phyloP scores from a whole-genome alignment of 1,284 basidiomycete species.

The Heterobasidion irregulare region DNA sequence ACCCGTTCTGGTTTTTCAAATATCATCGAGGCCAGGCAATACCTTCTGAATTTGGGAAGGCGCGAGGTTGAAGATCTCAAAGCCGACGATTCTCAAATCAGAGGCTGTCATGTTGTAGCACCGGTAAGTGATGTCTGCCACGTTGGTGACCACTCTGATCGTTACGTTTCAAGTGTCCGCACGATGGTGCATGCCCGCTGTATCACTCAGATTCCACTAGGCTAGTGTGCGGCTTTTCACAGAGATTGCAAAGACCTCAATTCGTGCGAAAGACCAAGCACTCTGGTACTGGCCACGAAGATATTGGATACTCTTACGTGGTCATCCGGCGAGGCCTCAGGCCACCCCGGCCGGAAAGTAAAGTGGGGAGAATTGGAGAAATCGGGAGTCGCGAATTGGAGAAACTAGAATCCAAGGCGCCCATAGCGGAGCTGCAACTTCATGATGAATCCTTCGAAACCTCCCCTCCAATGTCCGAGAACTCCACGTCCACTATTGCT shows the following conservation, averaged over 20 bases:
- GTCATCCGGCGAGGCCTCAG: constrained; percentile 77
- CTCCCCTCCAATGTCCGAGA: not conserved
- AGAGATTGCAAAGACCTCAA: constrained; percentile 78
- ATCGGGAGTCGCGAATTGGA: constrained; percentile 36
- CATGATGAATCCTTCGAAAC: constrained; percentile 26
- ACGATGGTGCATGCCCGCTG: constrained; percentile 82
- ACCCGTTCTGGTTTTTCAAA: constrained; percentile 72
- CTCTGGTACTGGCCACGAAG: constrained; percentile 75
- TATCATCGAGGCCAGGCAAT: constrained; percentile 79
- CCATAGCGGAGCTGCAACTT: constrained; percentile 34
- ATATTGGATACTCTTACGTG: constrained; percentile 86
- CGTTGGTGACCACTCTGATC: constrained; percentile 13
- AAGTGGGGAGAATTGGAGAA: constrained; percentile 60
- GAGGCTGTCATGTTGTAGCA: constrained; percentile 74
- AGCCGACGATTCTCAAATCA: constrained; percentile 24
- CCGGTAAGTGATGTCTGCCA: constrained; percentile 41
- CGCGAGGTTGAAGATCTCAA: constrained; percentile 44
- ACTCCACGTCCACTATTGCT: not conserved
- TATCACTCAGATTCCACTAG: constrained; percentile 40
- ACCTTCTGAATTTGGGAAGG: constrained; percentile 62
- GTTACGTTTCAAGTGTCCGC: constrained; percentile 65
- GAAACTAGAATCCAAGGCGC: constrained; percentile 25
- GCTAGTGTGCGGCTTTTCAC: constrained; percentile 77
- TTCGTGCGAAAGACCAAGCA: constrained; percentile 88
- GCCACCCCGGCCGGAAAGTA: constrained; percentile 33